Conservation (phyloP, 306 rosid species). For the Spatholobus suberectus region DNA sequence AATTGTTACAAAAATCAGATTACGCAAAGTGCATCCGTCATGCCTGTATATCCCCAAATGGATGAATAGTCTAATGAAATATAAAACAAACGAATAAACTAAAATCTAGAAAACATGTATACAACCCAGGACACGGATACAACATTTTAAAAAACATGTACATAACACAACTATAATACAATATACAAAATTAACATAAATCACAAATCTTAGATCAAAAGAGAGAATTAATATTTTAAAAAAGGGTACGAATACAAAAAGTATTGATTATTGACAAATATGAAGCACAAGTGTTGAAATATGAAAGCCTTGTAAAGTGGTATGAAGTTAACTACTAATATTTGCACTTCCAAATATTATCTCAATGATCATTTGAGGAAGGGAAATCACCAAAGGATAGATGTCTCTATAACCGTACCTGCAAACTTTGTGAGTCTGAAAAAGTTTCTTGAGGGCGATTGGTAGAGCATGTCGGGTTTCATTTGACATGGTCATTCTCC, state of each 20-base stretch:
- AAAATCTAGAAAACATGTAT: background rate
- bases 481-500: slow-evolving; percentile 72
- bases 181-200: background rate
- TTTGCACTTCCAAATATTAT: slow-evolving; percentile 14
- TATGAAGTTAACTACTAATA: slow-evolving; percentile 17
- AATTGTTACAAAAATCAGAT: background rate
- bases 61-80: slow-evolving; percentile 6
- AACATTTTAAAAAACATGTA: background rate
- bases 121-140: background rate
- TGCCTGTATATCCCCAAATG: background rate
- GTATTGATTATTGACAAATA: background rate
- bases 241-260: background rate
- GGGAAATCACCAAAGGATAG: slow-evolving; percentile 18
- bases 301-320: slow-evolving; percentile 3
- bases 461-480: slow-evolving; percentile 79
- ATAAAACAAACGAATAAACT: background rate
- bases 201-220: background rate
- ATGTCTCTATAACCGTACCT: slow-evolving; percentile 54
- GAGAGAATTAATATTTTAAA: background rate
- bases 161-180: background rate
- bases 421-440: slow-evolving; percentile 84
- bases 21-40: background rate
- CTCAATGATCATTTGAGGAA: background rate
- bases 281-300: background rate
- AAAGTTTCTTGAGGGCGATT: slow-evolving; percentile 67